Evolutionary conservation across 441 rosid species (phyloP).

Genomic region (Daphne laureola): DNA sequence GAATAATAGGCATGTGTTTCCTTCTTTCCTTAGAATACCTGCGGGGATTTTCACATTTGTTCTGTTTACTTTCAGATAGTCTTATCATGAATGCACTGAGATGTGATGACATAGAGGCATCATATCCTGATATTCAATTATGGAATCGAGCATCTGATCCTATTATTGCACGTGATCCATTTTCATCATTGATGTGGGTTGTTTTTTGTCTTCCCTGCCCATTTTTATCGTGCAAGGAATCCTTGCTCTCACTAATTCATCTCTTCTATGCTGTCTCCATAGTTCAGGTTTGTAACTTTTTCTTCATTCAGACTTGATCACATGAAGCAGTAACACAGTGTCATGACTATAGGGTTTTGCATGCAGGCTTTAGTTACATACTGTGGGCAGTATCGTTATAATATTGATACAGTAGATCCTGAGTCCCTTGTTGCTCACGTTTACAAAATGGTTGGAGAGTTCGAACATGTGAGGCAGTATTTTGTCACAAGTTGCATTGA

Average conservation of each 20-base stretch:
- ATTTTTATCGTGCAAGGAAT: conserved; percentile 72
- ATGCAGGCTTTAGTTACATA: conserved; percentile 70
- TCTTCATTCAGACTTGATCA: conserved; percentile 9
- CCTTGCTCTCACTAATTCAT: conserved; percentile 81
- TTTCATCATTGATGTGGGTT: conserved; percentile 97
- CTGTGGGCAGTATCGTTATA: conserved; percentile 29
- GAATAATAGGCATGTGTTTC: too few species aligned
- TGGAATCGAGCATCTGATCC: conserved; percentile 89
- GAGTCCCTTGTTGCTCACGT: conserved; percentile 55
- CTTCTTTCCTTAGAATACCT: not conserved
- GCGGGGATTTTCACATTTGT: conserved; percentile 2
- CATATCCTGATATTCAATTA: conserved; percentile 52
- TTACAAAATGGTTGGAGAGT: conserved; percentile 41
- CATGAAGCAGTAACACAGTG: conserved; percentile 4
- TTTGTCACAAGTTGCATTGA: conserved; percentile 49
- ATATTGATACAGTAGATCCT: conserved; percentile 24
- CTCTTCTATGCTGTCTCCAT: conserved; percentile 69
- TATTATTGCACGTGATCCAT: conserved; percentile 82
- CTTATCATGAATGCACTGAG: conserved; percentile 31
- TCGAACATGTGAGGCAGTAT: conserved; percentile 39
- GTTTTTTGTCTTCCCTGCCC: conserved; percentile 93
- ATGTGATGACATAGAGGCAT: conserved; percentile 34
- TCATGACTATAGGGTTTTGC: conserved; percentile 23
- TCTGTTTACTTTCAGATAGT: conserved; percentile 39
- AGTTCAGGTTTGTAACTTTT: conserved; percentile 60